These are phyloP conservation scores for Rhododendron ferrugineum DNA, from an alignment of 148 eudicot species.

Conservation along the genomic window DNA sequence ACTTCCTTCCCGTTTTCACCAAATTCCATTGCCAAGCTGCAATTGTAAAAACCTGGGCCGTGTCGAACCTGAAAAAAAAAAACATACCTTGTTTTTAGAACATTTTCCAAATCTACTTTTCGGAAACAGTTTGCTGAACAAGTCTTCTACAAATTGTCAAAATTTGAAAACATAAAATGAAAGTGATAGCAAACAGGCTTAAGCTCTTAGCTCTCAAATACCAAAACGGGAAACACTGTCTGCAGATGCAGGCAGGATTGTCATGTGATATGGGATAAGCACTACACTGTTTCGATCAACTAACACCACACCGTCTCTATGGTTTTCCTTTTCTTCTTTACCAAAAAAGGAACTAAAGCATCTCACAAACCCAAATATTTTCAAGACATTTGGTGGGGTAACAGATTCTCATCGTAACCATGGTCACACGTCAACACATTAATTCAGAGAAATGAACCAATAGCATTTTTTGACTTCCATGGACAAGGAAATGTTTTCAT, in stretches of 20 bases:
- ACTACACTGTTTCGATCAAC: neutral
- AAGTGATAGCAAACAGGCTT: neutral
- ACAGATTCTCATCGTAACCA: neutral
- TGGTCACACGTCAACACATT: neutral
- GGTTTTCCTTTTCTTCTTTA: neutral
- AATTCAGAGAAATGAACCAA: neutral
- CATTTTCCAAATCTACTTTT: neutral
- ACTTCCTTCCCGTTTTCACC: constrained; percentile 33
- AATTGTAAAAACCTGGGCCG: constrained; percentile 68
- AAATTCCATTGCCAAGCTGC: constrained; percentile 50
- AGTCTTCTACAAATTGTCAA: neutral
- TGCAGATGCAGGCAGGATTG: neutral
- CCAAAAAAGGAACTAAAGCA: neutral
- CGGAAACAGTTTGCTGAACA: neutral
- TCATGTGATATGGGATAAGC: neutral
- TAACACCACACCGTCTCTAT: neutral
- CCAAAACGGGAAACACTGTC: neutral
- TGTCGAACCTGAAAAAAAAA: constrained; percentile 70
- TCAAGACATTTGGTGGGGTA: neutral
- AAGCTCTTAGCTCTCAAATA: neutral
- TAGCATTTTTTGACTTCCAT: neutral
- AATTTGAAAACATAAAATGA: neutral
- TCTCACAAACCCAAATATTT: neutral
- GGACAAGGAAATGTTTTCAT: neutral
- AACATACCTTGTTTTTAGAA: neutral